Percentiles rank a stretch among this genome's conserved stretches.
phyloP scores from a whole-genome alignment of 768 basidiomycete species.

The Naganishia friedmannii region DNA sequence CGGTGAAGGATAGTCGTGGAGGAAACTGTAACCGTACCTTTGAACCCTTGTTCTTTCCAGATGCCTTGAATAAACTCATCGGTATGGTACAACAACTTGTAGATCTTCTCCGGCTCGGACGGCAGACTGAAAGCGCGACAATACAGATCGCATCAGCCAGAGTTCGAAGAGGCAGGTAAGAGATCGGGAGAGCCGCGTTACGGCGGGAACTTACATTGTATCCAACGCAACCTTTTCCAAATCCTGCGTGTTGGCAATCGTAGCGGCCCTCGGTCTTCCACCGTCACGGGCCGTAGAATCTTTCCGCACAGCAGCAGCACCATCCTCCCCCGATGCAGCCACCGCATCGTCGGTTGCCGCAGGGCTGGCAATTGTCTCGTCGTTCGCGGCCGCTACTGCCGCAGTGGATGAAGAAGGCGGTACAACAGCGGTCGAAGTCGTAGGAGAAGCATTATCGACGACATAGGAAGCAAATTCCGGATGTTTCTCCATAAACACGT shows the following conservation, averaged over 20 bases:
- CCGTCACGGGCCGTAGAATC: neutral
- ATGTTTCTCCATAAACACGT: conserved; percentile 27
- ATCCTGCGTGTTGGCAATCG: conserved; percentile 31
- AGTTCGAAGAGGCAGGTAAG: neutral
- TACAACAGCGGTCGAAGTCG: neutral
- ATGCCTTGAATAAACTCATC: conserved; percentile 31
- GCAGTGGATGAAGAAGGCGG: neutral
- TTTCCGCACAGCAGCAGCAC: neutral
- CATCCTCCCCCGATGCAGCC: conserved; percentile 4
- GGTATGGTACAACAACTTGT: conserved; percentile 36
- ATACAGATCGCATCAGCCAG: neutral
- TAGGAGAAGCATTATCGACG: neutral
- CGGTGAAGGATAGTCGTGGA: no score
- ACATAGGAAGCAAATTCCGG: conserved; percentile 15
- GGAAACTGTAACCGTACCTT: conserved; percentile 19
- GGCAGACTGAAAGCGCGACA: conserved; percentile 13
- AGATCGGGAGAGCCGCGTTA: neutral
- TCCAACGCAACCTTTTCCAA: conserved; percentile 32
- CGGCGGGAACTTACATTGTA: conserved; percentile 16
- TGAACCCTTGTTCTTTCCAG: conserved; percentile 36
- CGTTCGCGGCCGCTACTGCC: neutral
- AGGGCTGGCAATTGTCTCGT: neutral
- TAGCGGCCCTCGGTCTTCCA: conserved; percentile 25
- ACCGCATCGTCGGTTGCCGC: neutral
- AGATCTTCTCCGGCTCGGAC: conserved; percentile 36